A percentile compares a stretch with the other conserved stretches of the same genome.
Evolutionary conservation across 148 eudicot species (phyloP).

Genomic region (Pouteria glomerata): DNA sequence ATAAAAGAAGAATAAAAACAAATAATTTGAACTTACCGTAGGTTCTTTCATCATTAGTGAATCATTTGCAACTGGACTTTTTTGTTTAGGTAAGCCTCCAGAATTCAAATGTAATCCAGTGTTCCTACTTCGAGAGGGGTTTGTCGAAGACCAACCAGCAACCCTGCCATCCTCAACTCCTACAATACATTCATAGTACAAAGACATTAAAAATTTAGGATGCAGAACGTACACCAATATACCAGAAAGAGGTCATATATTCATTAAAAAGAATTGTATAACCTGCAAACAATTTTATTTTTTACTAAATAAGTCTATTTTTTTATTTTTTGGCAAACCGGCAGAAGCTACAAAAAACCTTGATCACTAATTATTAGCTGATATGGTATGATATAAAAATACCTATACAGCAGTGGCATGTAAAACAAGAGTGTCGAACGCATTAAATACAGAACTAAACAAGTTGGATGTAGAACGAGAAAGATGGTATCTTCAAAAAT

Average conservation of each 20-base stretch:
- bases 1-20: background rate
- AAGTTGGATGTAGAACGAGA: background rate
- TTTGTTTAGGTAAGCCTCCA: slow-evolving; percentile 56
- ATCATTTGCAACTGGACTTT: slow-evolving; percentile 51
- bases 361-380: background rate
- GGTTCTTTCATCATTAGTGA: slow-evolving; percentile 35
- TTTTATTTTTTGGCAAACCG: too few relatives aligned
- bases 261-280: background rate
- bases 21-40: slow-evolving; percentile 20
- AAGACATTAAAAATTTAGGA: background rate
- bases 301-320: too few relatives aligned
- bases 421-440: background rate
- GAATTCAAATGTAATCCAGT: slow-evolving; percentile 22
- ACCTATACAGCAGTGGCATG: background rate
- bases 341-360: background rate
- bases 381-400: background rate
- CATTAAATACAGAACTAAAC: background rate
- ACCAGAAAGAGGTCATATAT: background rate
- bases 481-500: background rate
- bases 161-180: slow-evolving; percentile 66
- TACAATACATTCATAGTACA: slow-evolving; percentile 12
- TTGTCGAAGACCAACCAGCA: slow-evolving; percentile 53
- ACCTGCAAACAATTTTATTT: too few relatives aligned
- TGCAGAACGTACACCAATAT: background rate
- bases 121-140: slow-evolving; percentile 54